A percentile compares a stretch with the other conserved stretches of the same genome.
phyloP scores from a whole-genome alignment of 495 filamentous ascomycete genomes.

The Penicillium turbatum region DNA sequence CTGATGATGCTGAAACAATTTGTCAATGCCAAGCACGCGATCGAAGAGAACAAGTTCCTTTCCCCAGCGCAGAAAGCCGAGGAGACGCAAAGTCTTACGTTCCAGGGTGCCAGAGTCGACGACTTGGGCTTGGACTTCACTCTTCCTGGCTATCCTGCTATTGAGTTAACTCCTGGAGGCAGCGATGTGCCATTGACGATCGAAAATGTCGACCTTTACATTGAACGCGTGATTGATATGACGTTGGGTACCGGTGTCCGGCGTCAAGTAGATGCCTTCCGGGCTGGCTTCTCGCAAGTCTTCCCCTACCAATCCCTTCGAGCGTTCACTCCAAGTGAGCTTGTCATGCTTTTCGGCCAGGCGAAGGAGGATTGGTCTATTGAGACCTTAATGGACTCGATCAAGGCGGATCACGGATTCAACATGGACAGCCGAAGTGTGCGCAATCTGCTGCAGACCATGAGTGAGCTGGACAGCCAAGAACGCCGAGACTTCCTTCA shows the following conservation, averaged over 20 bases:
- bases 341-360: constrained; percentile 94
- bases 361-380: constrained; percentile 97
- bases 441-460: constrained; percentile 85
- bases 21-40: constrained; percentile 70
- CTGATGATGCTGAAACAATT: constrained; percentile 87
- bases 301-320: constrained; percentile 91
- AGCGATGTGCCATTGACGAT: constrained; percentile 73
- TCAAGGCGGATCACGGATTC: constrained; percentile 99
- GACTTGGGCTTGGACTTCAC: constrained; percentile 93
- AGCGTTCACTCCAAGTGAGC: constrained; percentile 92
- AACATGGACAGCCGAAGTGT: constrained; percentile 99
- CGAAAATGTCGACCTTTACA: constrained; percentile 80
- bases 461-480: constrained; percentile 76
- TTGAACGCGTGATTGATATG: constrained; percentile 87
- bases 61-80: constrained; percentile 63
- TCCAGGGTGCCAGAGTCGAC: constrained; percentile 74
- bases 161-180: constrained; percentile 77
- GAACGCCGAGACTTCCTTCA: constrained; percentile 94
- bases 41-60: constrained; percentile 64
- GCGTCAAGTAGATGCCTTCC: constrained; percentile 87
- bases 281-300: constrained; percentile 86
- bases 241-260: constrained; percentile 84
- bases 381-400: constrained; percentile 95
- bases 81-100: constrained; percentile 59
- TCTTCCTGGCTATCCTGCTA: constrained; percentile 83